Base-by-base conservation (phyloP, 441 rosid species). In the Populus hybrid region DNA sequence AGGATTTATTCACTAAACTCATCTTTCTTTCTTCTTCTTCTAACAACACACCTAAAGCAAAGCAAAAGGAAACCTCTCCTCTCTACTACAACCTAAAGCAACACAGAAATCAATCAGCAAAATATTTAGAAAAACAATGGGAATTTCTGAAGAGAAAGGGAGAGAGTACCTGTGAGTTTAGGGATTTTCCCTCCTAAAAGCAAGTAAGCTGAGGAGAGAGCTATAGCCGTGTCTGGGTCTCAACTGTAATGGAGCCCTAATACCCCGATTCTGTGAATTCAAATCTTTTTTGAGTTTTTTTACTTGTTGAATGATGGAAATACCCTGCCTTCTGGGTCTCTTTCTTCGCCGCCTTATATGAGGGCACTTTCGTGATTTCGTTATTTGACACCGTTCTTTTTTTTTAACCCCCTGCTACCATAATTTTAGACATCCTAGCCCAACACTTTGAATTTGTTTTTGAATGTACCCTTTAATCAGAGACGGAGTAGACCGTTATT, bases 1-100 rank as follows among this genome's bases (percentile, higher is more conserved):
- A 53, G 9, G 85, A 86, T 79, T 84, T 90, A 74, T 86, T 87
- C 71, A 85, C 86, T 50, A 87, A 53, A 30, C 82, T 94, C 99
- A 95, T 93, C 73, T 77, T 6, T 35, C 8, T 19, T 75, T 32
- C 24, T 18, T 21, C 23, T 40, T 46, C 53, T 12, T 46, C 16
- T 46, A 46, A 46, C 57, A 12, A 14, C 6, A 10, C 57, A 18
- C 57, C 57, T 46, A 3, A n/a, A 50, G 34, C 36, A 6, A n/a
- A 28, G n/a, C 26, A 9, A n/a, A 36, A 11, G 57, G 16, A 46
- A 46, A 46, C 57, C 57, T 12, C 57, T 46, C 57, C 78, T 63
- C 36, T 53, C 40, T 10, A 26, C 50, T 40, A n/a, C 32, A 38
- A 59, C 16, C 21, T 40, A 40, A 10, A 71, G 23, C 63, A 71